Percentiles rank a stretch among this genome's conserved stretches.
phyloP scores from a whole-genome alignment of 495 filamentous ascomycete species.

The Talaromyces stipitatus region DNA sequence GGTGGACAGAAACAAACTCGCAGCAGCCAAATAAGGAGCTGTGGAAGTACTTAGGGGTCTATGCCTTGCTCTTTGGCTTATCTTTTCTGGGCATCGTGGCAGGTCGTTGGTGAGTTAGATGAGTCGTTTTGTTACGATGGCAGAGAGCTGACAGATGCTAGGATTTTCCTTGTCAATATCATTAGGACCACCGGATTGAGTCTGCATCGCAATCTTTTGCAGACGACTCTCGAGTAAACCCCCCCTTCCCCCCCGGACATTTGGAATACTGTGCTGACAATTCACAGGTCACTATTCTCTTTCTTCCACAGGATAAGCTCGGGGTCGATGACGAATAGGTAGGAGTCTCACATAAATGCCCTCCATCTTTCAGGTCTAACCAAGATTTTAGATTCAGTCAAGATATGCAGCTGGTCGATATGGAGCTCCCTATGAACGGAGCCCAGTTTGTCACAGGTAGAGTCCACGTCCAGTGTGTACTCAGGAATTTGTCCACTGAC shows the following conservation, averaged over 20 bases:
- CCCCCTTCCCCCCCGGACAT: neutral
- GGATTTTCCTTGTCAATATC: neutral
- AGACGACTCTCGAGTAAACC: neutral
- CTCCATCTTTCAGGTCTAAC: neutral
- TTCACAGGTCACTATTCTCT: slow-evolving; percentile 30
- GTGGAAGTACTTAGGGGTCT: slow-evolving; percentile 34
- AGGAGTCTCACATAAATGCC: neutral
- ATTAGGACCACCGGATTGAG: neutral
- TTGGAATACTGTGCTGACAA: neutral
- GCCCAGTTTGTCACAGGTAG: slow-evolving; percentile 1
- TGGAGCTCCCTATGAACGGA: slow-evolving; percentile 34
- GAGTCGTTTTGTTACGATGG: neutral
- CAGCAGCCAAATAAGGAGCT: slow-evolving; percentile 16
- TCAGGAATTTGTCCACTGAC: neutral
- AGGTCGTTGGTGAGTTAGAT: neutral
- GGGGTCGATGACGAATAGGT: slow-evolving; percentile 34
- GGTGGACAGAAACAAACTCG: slow-evolving; percentile 27
- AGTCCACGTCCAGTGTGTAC: neutral
- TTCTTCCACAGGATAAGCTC: slow-evolving; percentile 39
- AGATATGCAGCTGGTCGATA: slow-evolving; percentile 54
- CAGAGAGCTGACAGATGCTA: neutral
- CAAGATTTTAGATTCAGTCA: slow-evolving; percentile 45
- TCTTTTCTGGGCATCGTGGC: neutral
- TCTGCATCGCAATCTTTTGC: neutral
- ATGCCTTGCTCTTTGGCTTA: slow-evolving; percentile 9